Evolutionary conservation across 31 red algal species (phyloP), one percentile per base, ranked within the genome.

Genomic region (Asparagopsis taxiformis): DNA sequence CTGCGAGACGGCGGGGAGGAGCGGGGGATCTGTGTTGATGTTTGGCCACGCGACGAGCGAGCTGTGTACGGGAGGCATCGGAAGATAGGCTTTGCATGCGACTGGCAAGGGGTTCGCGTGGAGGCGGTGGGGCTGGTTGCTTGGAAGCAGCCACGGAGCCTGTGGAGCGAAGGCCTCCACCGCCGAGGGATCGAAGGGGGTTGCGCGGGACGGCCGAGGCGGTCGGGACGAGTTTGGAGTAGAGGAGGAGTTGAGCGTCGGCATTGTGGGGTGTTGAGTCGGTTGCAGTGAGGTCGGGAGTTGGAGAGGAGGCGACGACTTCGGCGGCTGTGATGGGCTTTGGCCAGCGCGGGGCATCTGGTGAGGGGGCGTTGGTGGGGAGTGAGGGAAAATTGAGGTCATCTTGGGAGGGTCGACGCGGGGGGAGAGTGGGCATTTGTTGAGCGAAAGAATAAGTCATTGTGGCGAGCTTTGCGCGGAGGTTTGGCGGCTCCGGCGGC

Each of bases 371-470:
- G 17, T 19, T 46, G 64, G 20, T 22, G 64, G 5, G 31, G 64
- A 21, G 41, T 21, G 0, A 43, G 64, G 64, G 64, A 50, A 68
- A 68, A 68, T 68, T 68, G 64, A 39, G 38, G 64, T 68, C 64
- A 9, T 63, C 59, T 63, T 22, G 24, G 19, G 21, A 30, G 17
- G 59, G 34, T 19, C 36, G 64, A 28, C 64, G 64, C 37, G 64
- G 30, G 6, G 64, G 64, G n/a, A 68, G 20, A 3, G 34, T 5
- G 37, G 64, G 64, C 64, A 68, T 68, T 39, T 68, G 64, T 31
- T 68, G 64, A 21, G 64, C 64, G 22, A 68, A 68, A 8, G 64
- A 68, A 28, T 68, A 68, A 8, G 64, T 68, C 35, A 68, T 48
- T 10, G 64, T 41, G 28, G 59, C 59, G 6, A 30, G 30, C 7